Evolutionary conservation across 768 basidiomycete genomes (phyloP).

Genomic region (Epithele typhae): DNA sequence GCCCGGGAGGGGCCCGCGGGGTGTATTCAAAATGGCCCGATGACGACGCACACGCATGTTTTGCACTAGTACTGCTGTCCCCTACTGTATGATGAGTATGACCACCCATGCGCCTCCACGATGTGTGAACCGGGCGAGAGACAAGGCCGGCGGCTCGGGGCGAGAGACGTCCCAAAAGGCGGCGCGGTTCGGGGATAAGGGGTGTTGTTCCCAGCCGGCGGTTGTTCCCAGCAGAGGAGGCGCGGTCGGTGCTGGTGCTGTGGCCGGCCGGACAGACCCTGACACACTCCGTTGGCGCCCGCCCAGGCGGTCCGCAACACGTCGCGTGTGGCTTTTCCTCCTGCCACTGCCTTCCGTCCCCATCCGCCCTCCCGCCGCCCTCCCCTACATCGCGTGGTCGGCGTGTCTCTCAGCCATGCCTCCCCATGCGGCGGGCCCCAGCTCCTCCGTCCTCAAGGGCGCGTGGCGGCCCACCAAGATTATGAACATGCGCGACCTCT

Average conservation of each 20-base stretch:
- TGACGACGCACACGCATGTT: slow-evolving; percentile 13
- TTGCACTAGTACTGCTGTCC: slow-evolving; percentile 7
- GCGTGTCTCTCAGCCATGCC: slow-evolving; percentile 17
- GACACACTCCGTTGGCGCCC: too few relatives aligned
- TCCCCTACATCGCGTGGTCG: slow-evolving; percentile 8
- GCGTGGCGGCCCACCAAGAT: slow-evolving; percentile 80
- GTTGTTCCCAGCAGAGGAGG: too few relatives aligned
- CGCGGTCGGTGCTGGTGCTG: too few relatives aligned
- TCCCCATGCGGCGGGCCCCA: slow-evolving; percentile 18
- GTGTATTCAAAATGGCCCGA: slow-evolving; percentile 20
- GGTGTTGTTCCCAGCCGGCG: too few relatives aligned
- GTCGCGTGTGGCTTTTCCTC: too few relatives aligned
- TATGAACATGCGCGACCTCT: slow-evolving; percentile 88
- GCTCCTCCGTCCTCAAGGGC: slow-evolving; percentile 21
- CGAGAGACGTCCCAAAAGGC: too few relatives aligned
- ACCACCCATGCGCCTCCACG: slow-evolving; percentile 19
- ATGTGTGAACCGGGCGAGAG: slow-evolving; percentile 23
- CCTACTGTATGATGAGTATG: slow-evolving; percentile 27
- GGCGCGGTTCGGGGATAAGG: too few relatives aligned
- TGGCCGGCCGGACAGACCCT: too few relatives aligned
- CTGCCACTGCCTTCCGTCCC: neutral
- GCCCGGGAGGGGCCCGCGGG: slow-evolving; percentile 14
- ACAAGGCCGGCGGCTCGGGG: too few relatives aligned
- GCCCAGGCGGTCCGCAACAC: too few relatives aligned
- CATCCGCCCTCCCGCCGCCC: slow-evolving; percentile 1